phyloP scores from a whole-genome alignment of 495 filamentous ascomycete species.

The Thermochaetoides thermophila region DNA sequence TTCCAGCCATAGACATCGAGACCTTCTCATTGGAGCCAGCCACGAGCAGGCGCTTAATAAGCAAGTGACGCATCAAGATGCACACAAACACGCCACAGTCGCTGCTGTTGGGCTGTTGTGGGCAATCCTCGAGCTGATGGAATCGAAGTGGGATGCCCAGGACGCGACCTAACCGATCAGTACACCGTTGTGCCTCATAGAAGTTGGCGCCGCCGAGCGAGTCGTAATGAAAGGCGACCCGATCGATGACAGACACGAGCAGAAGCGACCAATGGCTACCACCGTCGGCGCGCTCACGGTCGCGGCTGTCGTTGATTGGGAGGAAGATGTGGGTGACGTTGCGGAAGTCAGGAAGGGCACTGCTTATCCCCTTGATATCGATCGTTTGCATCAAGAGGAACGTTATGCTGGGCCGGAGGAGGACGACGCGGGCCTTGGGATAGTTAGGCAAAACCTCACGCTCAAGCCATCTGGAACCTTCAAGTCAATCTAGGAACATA shows the following conservation, averaged over 20 bases:
- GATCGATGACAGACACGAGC: constrained; percentile 74
- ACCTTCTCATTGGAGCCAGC: constrained; percentile 67
- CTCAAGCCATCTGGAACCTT: constrained; percentile 58
- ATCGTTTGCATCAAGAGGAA: constrained; percentile 80
- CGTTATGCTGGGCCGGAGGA: constrained; percentile 85
- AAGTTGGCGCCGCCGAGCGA: constrained; percentile 65
- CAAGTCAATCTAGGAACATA: constrained; percentile 6
- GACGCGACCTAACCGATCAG: constrained; percentile 52
- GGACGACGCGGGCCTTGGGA: constrained; percentile 68
- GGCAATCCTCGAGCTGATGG: constrained; percentile 64
- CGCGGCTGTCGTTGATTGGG: constrained; percentile 80
- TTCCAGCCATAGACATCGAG: constrained; percentile 80
- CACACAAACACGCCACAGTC: constrained; percentile 98
- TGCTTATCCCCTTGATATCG: constrained; percentile 56
- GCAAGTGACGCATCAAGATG: constrained; percentile 75
- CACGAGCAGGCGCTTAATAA: constrained; percentile 65
- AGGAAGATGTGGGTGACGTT: constrained; percentile 89
- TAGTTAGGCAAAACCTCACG: constrained; percentile 66
- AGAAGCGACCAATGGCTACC: constrained; percentile 93
- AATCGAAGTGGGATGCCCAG: constrained; percentile 53
- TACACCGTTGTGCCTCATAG: constrained; percentile 49
- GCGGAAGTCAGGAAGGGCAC: constrained; percentile 65
- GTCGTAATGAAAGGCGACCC: constrained; percentile 94
- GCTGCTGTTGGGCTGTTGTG: constrained; percentile 80
- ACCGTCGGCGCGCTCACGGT: constrained; percentile 63